These are phyloP conservation scores for Aspergillus novofumigatus DNA, from an alignment of 2,329 filamentous ascomycete genomes.

Conservation along the genomic window DNA sequence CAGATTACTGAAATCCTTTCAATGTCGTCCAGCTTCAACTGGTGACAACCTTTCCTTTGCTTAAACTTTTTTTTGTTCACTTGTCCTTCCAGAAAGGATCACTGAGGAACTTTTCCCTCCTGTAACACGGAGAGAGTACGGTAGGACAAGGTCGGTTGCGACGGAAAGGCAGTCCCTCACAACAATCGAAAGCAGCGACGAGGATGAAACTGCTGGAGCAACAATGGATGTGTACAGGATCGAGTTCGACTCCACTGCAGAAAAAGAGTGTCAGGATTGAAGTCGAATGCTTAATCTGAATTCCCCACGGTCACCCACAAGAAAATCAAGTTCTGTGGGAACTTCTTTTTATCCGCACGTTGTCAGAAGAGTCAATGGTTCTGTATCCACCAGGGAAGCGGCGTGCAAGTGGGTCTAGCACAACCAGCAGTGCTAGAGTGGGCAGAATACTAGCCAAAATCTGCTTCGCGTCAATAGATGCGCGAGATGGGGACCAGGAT, in stretches of 20 bases:
- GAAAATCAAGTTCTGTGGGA: conserved; percentile 34
- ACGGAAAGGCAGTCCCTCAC: conserved; percentile 9
- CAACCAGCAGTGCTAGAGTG: conserved; percentile 29
- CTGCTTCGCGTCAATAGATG: conserved; percentile 34
- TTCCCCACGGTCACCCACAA: conserved; percentile 41
- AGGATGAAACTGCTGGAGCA: conserved; percentile 19
- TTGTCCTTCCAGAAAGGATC: conserved; percentile 1
- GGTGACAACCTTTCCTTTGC: conserved; percentile 4
- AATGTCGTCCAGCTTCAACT: conserved; percentile 9
- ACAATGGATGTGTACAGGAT: neutral
- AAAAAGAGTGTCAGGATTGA: conserved; percentile 23
- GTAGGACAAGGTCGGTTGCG: conserved; percentile 11
- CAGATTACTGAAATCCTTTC: conserved; percentile 7
- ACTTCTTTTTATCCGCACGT: conserved; percentile 41
- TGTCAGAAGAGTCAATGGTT: conserved; percentile 35
- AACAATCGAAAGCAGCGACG: neutral
- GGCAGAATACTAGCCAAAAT: conserved; percentile 22
- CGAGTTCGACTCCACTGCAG: conserved; percentile 30
- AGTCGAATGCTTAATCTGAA: conserved; percentile 34
- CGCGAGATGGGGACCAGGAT: conserved; percentile 19
- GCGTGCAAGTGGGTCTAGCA: conserved; percentile 38
- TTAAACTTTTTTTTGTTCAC: conserved; percentile 13
- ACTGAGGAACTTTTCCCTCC: neutral
- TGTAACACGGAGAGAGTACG: conserved; percentile 5
- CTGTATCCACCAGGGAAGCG: conserved; percentile 38